Base-by-base conservation (phyloP, 2,329 filamentous ascomycete species). In the Epichloe brachyelytri region DNA sequence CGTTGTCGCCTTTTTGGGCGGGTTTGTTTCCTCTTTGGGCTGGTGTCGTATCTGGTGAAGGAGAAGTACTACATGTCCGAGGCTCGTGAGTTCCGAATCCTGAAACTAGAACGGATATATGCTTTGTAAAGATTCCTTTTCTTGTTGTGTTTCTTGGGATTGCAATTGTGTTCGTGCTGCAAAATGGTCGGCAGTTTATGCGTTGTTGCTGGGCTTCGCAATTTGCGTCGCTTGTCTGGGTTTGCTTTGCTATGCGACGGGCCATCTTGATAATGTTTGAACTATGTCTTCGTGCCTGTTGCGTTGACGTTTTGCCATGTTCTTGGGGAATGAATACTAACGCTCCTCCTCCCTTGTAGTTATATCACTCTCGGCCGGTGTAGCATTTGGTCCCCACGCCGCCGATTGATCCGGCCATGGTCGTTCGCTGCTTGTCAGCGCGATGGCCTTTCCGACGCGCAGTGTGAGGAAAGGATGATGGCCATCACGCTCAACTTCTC, bases 21-120 rank as follows among this genome's bases (percentile, higher is more conserved):
- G 87, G 2, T 96, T 94, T 70, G 82, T 96, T 55, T 88, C 87
- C 58, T 94, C n/a, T 96, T 95, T 62, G 89, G 88, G 3, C 71
- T 96, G 43, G 88, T 96, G 0, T 95, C 88, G 1, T 95, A 89
- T 63, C 76, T 95, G 17, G 76, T 87, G 62, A 95, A 96, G 63
- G 90, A 95, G 69, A 85, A 82, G 52, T 91, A 87, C 63, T 95
- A 95, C 64, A 76, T 96, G 1, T 95, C 88, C 1, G 90, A 96
- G 76, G 87, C 90, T 49, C 72, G 88, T 91, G 72, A 65, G 85
- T 79, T 38, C 15, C 36, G 15, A 38, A 14, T n/a, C 36, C 36
- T 38, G 36, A 14, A 6, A 14, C 36, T 2, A 38, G 36, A n/a
- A 5, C 36, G 15, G 5, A 38, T n/a, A 7, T 8, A 4, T 30